A percentile compares a stretch with the other conserved stretches of the same genome.
Evolutionary conservation across 2,329 filamentous ascomycete genomes (phyloP).

Genomic region (Aspergillus tubingensis): DNA sequence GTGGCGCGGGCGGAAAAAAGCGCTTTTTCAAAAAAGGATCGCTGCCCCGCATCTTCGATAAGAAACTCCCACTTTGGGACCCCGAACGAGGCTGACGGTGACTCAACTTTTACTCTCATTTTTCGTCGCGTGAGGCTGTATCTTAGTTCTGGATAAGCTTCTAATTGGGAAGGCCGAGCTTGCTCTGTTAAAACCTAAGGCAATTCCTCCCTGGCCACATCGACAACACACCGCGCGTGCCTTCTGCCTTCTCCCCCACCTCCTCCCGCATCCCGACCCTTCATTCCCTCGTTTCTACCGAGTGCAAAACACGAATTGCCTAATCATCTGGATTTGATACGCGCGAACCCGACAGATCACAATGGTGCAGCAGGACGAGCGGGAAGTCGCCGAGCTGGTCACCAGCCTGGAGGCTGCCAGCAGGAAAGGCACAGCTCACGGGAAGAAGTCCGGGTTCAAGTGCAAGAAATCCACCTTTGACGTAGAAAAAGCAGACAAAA

Average conservation of each 20-base stretch:
- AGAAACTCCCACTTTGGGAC: constrained; percentile 1
- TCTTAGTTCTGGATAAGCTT: neutral
- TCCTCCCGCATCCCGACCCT: no score
- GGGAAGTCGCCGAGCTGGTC: constrained; percentile 68
- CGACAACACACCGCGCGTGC: no score
- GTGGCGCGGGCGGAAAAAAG: constrained; percentile 14
- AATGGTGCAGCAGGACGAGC: constrained; percentile 69
- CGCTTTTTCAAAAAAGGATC: neutral
- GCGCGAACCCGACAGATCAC: constrained; percentile 17
- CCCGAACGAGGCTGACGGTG: neutral
- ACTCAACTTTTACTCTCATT: neutral
- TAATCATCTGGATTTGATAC: neutral
- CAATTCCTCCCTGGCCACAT: neutral
- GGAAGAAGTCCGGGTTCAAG: constrained; percentile 60
- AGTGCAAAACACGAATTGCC: neutral
- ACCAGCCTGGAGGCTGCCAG: constrained; percentile 59
- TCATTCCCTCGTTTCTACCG: no score
- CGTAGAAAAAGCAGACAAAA: constrained; percentile 64
- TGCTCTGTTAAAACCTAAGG: neutral
- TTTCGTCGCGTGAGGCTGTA: neutral
- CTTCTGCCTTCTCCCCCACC: no score
- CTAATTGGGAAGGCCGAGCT: neutral
- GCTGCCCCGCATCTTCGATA: constrained; percentile 18
- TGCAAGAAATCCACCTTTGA: constrained; percentile 79
- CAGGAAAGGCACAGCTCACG: constrained; percentile 49